phyloP scores from a whole-genome alignment of 2,329 filamentous ascomycete genomes.

The Cryoendolithus antarcticus region DNA sequence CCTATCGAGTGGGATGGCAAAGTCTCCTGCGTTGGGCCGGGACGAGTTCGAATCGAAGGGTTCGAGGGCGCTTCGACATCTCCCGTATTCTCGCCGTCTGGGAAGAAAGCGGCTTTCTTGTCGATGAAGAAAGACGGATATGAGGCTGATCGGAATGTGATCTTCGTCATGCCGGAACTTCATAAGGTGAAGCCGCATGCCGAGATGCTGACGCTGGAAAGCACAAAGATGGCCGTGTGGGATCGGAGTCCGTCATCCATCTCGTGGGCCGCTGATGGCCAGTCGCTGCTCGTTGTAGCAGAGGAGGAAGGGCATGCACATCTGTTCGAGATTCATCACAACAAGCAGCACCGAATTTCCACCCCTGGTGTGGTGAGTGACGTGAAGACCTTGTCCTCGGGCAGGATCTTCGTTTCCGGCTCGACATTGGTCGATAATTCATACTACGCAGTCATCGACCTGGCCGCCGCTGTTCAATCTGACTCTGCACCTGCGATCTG shows the following conservation, averaged over 20 bases:
- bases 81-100: constrained; percentile 64
- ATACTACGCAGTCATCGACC: constrained; percentile 51
- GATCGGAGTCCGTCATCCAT: constrained; percentile 41
- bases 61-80: constrained; percentile 52
- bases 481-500: constrained; percentile 19
- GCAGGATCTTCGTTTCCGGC: constrained; percentile 51
- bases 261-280: constrained; percentile 41
- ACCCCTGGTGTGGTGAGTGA: constrained; percentile 32
- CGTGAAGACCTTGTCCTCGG: constrained; percentile 39
- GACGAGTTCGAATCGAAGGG: constrained; percentile 44
- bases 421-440: constrained; percentile 62
- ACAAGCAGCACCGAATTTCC: too few relatives aligned
- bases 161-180: constrained; percentile 54
- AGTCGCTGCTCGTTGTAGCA: constrained; percentile 58
- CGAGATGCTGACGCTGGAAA: not conserved
- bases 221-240: constrained; percentile 25
- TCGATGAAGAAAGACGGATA: constrained; percentile 68
- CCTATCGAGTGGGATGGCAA: constrained; percentile 34
- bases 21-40: constrained; percentile 36
- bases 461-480: constrained; percentile 37
- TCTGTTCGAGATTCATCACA: constrained; percentile 35
- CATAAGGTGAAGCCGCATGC: not conserved
- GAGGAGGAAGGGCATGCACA: constrained; percentile 54
- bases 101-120: constrained; percentile 59
- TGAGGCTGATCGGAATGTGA: constrained; percentile 64